Conservation (phyloP, 495 filamentous ascomycete genomes). For the Amphirosellinia nigrospora region DNA sequence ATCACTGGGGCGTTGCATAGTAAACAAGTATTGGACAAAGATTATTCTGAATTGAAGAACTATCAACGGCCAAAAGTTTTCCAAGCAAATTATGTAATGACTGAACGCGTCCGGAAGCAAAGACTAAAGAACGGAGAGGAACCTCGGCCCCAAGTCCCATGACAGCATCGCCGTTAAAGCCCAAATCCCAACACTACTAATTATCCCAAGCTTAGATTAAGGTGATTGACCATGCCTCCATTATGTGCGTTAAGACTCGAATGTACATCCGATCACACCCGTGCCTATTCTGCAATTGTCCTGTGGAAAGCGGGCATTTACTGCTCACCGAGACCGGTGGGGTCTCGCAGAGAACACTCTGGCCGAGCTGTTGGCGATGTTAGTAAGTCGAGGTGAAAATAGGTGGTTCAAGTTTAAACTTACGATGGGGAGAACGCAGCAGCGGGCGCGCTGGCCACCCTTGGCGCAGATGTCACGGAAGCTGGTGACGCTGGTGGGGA, state of each 20-base stretch:
- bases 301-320: slow-evolving; percentile 6
- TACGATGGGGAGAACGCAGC: slow-evolving; percentile 30
- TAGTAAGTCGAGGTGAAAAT: background rate
- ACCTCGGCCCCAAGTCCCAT: slow-evolving; percentile 12
- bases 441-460: slow-evolving; percentile 25
- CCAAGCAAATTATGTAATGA: background rate
- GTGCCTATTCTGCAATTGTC: background rate
- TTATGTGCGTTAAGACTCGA: background rate
- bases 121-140: background rate
- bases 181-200: background rate
- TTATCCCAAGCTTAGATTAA: background rate
- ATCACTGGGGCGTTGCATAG: background rate
- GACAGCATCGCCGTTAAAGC: background rate
- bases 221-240: background rate
- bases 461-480: slow-evolving; percentile 26
- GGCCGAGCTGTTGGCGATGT: slow-evolving; percentile 24
- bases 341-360: slow-evolving; percentile 21
- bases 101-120: background rate
- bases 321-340: slow-evolving; percentile 18
- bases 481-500: slow-evolving; percentile 13
- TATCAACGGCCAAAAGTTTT: background rate
- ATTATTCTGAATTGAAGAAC: background rate
- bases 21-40: background rate
- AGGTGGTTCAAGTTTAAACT: background rate
- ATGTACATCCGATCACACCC: background rate